Evolutionary conservation across 306 rosid genomes (phyloP), one percentile per base, ranked within the genome.

Genomic region (Vigna trinervia): DNA sequence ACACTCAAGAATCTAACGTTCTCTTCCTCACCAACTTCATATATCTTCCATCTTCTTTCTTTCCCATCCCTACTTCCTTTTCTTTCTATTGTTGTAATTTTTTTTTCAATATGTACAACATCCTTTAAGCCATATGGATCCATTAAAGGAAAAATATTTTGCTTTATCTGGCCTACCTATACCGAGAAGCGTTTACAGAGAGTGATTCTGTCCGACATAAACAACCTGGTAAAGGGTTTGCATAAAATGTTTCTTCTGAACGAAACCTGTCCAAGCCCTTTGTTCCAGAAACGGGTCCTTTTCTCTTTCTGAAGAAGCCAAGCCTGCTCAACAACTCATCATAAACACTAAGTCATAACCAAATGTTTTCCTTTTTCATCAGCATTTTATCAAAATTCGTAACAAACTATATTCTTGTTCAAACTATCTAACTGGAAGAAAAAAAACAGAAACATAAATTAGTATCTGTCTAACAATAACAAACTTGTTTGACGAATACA

Each of bases 221-320:
- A 87, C 99, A 95, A 80, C 87, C 97, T 0, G 99, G 97, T 76
- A 87, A 85, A 77, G 99, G 97, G 76, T 95, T 92, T 43, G 92
- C 88, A 66, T 92, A 95, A 80, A 90, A 95, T 17, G 97, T 80
- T 86, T 95, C 97, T 86, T 95, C 99, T 19, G 95, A 92, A 4
- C 98, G 97, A 82, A 95, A 92, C 69, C 98, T 92, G 34, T 92
- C 93, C 67, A 78, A 78, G 19, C 97, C 99, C 85, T 72, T 95
- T 38, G 97, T 92, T 80, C 99, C 99, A 10, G 97, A 69, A 79
- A 88, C 80, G 11, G 97, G 97, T 20, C 99, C 99, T 82, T 85
- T 92, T 84, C 99, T 95, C 87, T 90, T 95, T 84, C 92, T 85
- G 2, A 92, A 84, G 1, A 92, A 86, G 38, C 97, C 99, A 79